phyloP scores from a whole-genome alignment of 495 filamentous ascomycete genomes.

The Neurospora tetraspora region DNA sequence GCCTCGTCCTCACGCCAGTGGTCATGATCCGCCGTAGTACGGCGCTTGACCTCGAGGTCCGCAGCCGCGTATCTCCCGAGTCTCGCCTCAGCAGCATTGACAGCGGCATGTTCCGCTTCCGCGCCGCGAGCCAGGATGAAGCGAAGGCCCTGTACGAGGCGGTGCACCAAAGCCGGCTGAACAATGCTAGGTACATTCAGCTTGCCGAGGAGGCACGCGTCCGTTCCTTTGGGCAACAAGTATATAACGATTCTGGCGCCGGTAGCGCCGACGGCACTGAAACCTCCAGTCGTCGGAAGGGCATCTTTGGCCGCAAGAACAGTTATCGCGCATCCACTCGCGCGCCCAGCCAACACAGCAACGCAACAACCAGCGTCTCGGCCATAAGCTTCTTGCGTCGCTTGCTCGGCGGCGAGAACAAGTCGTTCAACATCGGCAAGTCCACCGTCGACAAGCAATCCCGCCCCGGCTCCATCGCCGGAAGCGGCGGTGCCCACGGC shows the following conservation, averaged over 20 bases:
- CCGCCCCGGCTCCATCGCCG: slow-evolving; percentile 39
- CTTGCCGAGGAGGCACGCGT: slow-evolving; percentile 54
- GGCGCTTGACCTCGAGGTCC: slow-evolving; percentile 86
- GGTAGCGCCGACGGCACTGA: slow-evolving; percentile 28
- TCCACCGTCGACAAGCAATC: slow-evolving; percentile 40
- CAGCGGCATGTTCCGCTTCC: slow-evolving; percentile 52
- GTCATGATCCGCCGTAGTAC: slow-evolving; percentile 82
- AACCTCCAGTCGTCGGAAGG: slow-evolving; percentile 28
- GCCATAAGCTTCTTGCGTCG: slow-evolving; percentile 62
- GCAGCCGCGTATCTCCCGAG: slow-evolving; percentile 67
- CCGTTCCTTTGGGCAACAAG: slow-evolving; percentile 36
- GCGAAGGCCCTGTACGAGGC: slow-evolving; percentile 71
- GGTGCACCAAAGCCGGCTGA: slow-evolving; percentile 72
- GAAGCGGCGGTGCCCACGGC: slow-evolving; percentile 17
- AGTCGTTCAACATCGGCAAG: slow-evolving; percentile 69
- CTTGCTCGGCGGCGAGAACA: slow-evolving; percentile 38
- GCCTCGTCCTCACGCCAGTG: slow-evolving; percentile 75
- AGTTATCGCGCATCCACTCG: slow-evolving; percentile 47
- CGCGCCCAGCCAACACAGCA: slow-evolving; percentile 37
- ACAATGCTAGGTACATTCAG: slow-evolving; percentile 81
- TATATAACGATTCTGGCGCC: slow-evolving; percentile 16
- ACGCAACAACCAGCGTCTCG: slow-evolving; percentile 49
- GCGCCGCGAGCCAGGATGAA: slow-evolving; percentile 65
- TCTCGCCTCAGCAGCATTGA: slow-evolving; percentile 68
- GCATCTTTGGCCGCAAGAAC: slow-evolving; percentile 50